These are phyloP conservation scores for Trichoderma parareesei DNA, from an alignment of 495 filamentous ascomycete genomes.

Conservation along the genomic window DNA sequence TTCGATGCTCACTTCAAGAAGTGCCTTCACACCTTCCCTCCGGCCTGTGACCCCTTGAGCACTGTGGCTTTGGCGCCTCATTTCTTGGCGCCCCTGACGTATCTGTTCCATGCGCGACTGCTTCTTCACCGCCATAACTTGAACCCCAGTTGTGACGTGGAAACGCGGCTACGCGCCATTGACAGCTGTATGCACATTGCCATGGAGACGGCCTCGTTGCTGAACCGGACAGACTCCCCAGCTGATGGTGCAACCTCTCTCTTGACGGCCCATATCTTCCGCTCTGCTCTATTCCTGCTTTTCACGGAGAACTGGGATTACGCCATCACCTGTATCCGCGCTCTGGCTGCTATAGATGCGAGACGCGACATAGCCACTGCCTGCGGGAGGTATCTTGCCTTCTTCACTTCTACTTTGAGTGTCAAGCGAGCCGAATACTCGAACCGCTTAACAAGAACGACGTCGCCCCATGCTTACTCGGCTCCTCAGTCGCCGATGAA, in stretches of 20 bases:
- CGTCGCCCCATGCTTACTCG: constrained; percentile 13
- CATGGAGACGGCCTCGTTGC: constrained; percentile 66
- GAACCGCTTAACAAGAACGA: constrained; percentile 24
- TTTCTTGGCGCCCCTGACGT: constrained; percentile 61
- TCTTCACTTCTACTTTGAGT: constrained; percentile 63
- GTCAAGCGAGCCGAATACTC: constrained; percentile 47
- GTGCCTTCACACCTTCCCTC: constrained; percentile 67
- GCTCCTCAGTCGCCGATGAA: constrained; percentile 14
- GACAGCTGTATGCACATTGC: constrained; percentile 69
- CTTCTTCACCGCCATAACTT: constrained; percentile 90
- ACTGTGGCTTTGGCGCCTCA: constrained; percentile 62
- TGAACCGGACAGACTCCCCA: constrained; percentile 52
- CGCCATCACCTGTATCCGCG: constrained; percentile 64
- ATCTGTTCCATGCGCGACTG: constrained; percentile 75
- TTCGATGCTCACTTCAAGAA: constrained; percentile 76
- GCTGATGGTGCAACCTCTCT: constrained; percentile 37
- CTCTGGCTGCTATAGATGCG: constrained; percentile 58
- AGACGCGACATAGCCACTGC: constrained; percentile 63
- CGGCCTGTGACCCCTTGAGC: constrained; percentile 56
- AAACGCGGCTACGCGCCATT: constrained; percentile 59
- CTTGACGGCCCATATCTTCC: constrained; percentile 82
- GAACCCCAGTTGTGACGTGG: constrained; percentile 56
- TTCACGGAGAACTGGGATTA: constrained; percentile 63
- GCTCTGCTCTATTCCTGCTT: constrained; percentile 73
- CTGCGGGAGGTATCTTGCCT: constrained; percentile 76